These are phyloP conservation scores for Neurospora sp. DNA, from an alignment of 495 filamentous ascomycete species.

Conservation along the genomic window DNA sequence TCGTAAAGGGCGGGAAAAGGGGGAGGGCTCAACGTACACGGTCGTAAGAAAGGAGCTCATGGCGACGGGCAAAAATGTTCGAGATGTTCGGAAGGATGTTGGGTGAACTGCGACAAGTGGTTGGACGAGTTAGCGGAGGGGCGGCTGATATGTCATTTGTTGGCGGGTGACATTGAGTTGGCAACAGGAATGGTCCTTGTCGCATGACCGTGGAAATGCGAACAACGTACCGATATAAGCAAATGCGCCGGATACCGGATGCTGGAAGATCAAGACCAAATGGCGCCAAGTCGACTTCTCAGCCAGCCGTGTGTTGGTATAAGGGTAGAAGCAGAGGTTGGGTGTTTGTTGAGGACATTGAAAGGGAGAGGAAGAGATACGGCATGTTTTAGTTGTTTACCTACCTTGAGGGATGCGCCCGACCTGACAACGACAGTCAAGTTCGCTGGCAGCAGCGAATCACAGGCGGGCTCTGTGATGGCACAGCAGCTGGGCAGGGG, in stretches of 20 bases:
- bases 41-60: conserved; percentile 31
- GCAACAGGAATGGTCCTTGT: conserved; percentile 4
- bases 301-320: not conserved
- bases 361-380: not conserved
- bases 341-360: not conserved
- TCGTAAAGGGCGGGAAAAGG: conserved; percentile 3
- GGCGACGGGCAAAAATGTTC: conserved; percentile 1
- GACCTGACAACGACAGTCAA: not conserved
- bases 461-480: not conserved
- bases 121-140: not conserved
- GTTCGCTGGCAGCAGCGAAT: conserved; percentile 13
- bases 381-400: not conserved
- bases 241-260: conserved; percentile 2
- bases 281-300: not conserved
- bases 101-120: conserved; percentile 11
- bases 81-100: conserved; percentile 9
- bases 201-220: conserved; percentile 6
- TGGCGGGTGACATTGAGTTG: conserved; percentile 20
- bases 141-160: conserved; percentile 3
- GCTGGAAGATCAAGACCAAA: not conserved
- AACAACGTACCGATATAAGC: conserved; percentile 4
- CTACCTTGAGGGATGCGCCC: not conserved
- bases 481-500: conserved; percentile 6
- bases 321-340: not conserved
- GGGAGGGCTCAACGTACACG: conserved; percentile 18